Percentiles rank a stretch among this genome's conserved stretches.
Conservation (phyloP, 805 yeast genomes). For the Allodekkera sacchari region DNA sequence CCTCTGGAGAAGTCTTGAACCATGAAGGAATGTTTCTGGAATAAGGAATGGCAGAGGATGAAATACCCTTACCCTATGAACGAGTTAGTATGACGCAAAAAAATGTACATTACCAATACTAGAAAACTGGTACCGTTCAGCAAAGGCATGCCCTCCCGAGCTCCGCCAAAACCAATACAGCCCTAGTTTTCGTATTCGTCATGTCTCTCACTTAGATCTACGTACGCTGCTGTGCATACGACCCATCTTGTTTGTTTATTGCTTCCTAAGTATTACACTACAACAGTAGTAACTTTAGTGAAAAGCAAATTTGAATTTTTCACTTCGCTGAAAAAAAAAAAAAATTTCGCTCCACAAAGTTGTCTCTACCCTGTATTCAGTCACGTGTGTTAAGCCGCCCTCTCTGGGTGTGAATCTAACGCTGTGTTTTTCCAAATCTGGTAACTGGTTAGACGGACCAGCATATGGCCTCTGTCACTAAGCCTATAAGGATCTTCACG, state of each 20-base stretch:
- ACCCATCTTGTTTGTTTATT: constrained; percentile 78
- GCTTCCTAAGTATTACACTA: too few relatives aligned
- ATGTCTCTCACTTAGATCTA: constrained; percentile 21
- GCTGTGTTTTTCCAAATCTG: too few relatives aligned
- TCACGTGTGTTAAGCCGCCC: too few relatives aligned
- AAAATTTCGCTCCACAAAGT: too few relatives aligned
- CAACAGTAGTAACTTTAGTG: too few relatives aligned
- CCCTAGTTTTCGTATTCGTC: constrained; percentile 23
- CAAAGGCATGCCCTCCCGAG: constrained; percentile 8
- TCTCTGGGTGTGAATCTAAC: too few relatives aligned
- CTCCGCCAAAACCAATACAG: constrained; percentile 19
- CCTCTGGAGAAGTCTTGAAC: constrained; percentile 96
- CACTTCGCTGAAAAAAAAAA: too few relatives aligned
- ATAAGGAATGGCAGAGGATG: constrained; percentile 98
- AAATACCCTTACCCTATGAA: constrained; percentile 94
- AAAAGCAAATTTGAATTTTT: too few relatives aligned
- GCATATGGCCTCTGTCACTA: too few relatives aligned
- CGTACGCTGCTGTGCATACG: constrained; percentile 98
- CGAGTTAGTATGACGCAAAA: constrained; percentile 33
- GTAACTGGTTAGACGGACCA: too few relatives aligned
- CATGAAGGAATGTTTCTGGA: constrained; percentile 98
- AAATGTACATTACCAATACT: constrained; percentile 23
- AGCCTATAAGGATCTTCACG: too few relatives aligned
- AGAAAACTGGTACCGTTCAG: constrained; percentile 48
- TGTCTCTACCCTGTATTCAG: too few relatives aligned